These are phyloP conservation scores for Grosmannia serpens DNA, from an alignment of 2,329 filamentous ascomycete genomes.

Conservation along the genomic window DNA sequence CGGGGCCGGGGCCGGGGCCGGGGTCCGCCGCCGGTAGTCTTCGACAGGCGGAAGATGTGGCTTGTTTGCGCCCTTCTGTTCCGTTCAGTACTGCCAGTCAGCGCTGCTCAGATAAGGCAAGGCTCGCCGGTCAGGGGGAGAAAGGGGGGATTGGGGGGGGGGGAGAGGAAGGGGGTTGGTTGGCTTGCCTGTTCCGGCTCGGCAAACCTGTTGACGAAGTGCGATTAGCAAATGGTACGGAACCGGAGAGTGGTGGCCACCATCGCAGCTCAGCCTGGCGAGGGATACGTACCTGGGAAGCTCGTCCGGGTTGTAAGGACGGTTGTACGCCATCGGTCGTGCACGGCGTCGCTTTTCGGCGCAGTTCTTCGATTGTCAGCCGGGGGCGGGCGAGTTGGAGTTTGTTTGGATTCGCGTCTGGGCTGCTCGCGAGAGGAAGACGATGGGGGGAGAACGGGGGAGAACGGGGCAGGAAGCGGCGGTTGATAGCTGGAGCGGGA, in stretches of 20 bases:
- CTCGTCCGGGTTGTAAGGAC: constrained; percentile 84
- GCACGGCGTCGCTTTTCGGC: not conserved
- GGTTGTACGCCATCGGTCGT: constrained; percentile 77
- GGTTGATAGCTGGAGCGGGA: no score
- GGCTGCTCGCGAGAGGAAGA: not conserved
- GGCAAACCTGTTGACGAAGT: constrained; percentile 29
- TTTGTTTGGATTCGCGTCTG: not conserved
- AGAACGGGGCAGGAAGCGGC: no score
- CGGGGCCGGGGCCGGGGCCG: not conserved
- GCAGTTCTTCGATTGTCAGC: not conserved
- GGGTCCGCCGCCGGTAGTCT: constrained; percentile 8
- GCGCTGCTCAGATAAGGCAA: no score
- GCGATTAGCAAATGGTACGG: not conserved
- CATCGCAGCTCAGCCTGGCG: not conserved
- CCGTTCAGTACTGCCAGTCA: not conserved
- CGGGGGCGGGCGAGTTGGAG: not conserved
- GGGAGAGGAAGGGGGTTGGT: not conserved
- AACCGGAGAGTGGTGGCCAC: not conserved
- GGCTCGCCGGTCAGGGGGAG: not conserved
- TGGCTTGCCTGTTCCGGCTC: constrained; percentile 33
- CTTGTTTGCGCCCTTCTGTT: constrained; percentile 22
- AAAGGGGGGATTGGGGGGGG: no score
- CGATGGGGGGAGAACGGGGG: not conserved
- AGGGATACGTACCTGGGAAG: constrained; percentile 63
- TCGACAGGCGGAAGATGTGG: constrained; percentile 10